phyloP scores from a whole-genome alignment of 305 asterid species.

The Solanum hybrid region DNA sequence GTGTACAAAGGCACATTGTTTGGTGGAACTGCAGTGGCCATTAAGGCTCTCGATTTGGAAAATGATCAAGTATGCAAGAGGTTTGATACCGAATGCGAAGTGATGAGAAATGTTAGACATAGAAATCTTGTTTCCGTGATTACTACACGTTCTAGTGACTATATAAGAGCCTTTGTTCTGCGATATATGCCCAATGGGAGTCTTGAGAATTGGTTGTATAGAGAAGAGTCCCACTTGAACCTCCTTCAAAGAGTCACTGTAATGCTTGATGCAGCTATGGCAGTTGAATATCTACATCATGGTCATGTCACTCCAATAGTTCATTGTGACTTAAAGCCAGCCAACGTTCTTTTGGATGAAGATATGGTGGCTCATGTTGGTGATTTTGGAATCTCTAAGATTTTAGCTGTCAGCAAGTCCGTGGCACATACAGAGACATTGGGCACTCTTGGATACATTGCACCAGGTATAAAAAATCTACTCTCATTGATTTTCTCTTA shows the following conservation, averaged over 20 bases:
- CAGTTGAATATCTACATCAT: not conserved
- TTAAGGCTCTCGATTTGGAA: not conserved
- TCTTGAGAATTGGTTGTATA: not conserved
- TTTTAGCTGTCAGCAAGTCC: too few species aligned
- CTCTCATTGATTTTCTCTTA: too few species aligned
- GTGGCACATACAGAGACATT: too few species aligned
- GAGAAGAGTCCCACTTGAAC: not conserved
- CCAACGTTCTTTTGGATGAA: too few species aligned
- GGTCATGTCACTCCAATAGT: not conserved
- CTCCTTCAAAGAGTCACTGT: not conserved
- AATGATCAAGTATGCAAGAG: not conserved
- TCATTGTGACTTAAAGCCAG: not conserved
- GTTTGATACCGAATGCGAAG: not conserved
- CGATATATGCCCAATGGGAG: not conserved
- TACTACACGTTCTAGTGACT: not conserved
- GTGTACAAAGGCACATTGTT: not conserved
- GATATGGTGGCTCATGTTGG: too few species aligned
- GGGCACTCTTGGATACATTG: too few species aligned
- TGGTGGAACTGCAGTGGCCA: not conserved
- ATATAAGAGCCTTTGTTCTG: not conserved
- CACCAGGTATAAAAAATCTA: too few species aligned
- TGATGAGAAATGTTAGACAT: not conserved
- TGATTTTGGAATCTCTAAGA: too few species aligned
- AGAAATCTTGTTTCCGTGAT: not conserved
- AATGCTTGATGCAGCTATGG: not conserved